Percentiles rank a stretch among this genome's conserved stretches.
Evolutionary conservation across 2,329 filamentous ascomycete species (phyloP).

Genomic region (Thelonectria rubi): DNA sequence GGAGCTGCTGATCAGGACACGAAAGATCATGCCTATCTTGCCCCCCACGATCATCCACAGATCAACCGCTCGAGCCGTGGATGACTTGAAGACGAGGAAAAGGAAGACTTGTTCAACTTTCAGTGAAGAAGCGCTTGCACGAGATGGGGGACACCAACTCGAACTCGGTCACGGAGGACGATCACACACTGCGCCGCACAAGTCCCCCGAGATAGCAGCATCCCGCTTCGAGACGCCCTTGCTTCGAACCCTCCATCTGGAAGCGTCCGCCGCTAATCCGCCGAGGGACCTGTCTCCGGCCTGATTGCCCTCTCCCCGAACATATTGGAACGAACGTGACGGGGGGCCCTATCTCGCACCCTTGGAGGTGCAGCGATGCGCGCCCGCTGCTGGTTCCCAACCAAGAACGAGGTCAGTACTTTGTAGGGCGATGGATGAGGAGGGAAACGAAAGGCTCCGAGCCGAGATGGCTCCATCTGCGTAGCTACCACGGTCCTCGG

Average conservation of each 20-base stretch:
- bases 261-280: constrained; percentile 15
- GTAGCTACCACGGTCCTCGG: not conserved
- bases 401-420: not conserved
- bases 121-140: not conserved
- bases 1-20: not conserved
- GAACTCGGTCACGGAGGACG: not conserved
- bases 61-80: not conserved
- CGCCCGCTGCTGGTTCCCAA: not conserved
- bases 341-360: constrained; percentile 6
- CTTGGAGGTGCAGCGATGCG: not conserved
- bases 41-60: constrained; percentile 9
- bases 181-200: constrained; percentile 10
- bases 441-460: constrained; percentile 1
- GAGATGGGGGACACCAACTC: not conserved
- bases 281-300: constrained; percentile 9
- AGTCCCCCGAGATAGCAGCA: constrained; percentile 2
- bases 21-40: not conserved
- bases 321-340: not conserved
- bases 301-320: not conserved
- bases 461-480: not conserved
- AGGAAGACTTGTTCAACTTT: not conserved
- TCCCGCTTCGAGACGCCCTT: constrained; percentile 2
- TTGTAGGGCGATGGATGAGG: not conserved
- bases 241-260: constrained; percentile 5
- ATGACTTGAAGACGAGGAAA: not conserved